Evolutionary conservation across 805 yeast genomes (phyloP), one percentile per base, ranked within the genome.

Genomic region (Metschnikowia anglica): DNA sequence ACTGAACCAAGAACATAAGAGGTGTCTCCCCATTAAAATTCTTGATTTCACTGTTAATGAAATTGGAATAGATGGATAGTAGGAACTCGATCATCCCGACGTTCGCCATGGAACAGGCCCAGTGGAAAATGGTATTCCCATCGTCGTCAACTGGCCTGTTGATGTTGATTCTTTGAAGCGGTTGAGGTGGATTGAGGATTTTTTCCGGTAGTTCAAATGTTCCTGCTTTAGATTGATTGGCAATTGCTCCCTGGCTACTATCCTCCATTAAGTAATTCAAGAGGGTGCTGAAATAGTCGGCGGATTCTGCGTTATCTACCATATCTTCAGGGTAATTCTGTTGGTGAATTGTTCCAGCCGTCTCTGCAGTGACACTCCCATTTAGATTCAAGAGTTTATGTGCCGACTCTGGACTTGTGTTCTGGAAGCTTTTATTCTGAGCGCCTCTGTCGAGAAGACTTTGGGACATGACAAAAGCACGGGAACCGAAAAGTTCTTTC

Each of bases 81-180:
- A 85, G 58, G 21, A 80, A 66, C 49, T 80, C 78, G 3, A 88
- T 91, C 39, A 90, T 72, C 2, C 80, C 68, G 1, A 83, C 65
- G 44, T 88, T 80, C 0, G 95, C 98, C 61, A 93, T 74, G 0
- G 97, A 87, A 12, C 97, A 82, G 3, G 97, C 95, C 95, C 98
- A 87, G 63, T 93, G 99, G 44, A 93, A 72, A 0, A 96, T 88
- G 0, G 96, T 85, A 59, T 93, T 93, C 0, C 98, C 97, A 44
- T 84, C 80, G 53, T 87, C 95, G 63, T 95, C 99, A 34, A 95
- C 86, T 1, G 97, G 83, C 25, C 88, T 87, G 56, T 88, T 93
- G 38, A 90, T 72, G 46, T 80, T 76, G 27, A 87, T 79, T 53
- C 79, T 77, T n/a, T 58, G 49, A 2, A 67, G 44, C 7, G 76